phyloP scores from a whole-genome alignment of 1,284 basidiomycete species.

The Ganoderma leucocontextum region DNA sequence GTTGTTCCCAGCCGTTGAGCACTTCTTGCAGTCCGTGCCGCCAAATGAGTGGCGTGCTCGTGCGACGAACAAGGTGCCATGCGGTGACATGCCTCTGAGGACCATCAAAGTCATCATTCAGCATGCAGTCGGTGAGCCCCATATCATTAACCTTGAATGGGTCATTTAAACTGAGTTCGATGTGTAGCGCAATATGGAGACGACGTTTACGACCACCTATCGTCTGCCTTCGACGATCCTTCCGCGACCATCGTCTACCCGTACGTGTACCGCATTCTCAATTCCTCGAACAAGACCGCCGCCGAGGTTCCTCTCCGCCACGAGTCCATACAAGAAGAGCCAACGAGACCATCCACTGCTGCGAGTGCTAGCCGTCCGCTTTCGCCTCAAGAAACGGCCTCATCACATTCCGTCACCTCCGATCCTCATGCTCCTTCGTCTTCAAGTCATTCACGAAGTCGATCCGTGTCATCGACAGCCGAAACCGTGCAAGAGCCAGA shows the following conservation, averaged over 20 bases:
- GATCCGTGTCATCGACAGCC: conserved; percentile 66
- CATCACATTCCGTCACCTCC: conserved; percentile 55
- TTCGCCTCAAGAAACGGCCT: conserved; percentile 67
- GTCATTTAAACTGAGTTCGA: conserved; percentile 6
- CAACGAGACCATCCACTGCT: conserved; percentile 55
- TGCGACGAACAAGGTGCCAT: conserved; percentile 89
- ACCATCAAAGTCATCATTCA: conserved; percentile 99
- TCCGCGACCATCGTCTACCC: conserved; percentile 86
- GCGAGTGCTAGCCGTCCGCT: conserved; percentile 68
- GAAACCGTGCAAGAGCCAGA: conserved; percentile 76
- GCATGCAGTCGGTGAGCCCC: conserved; percentile 86
- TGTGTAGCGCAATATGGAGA: conserved; percentile 77
- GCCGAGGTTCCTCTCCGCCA: conserved; percentile 47
- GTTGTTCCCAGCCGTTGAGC: conserved; percentile 93
- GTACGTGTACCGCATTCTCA: conserved; percentile 87
- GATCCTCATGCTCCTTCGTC: conserved; percentile 61
- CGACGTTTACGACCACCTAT: conserved; percentile 83
- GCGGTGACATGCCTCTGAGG: conserved; percentile 96
- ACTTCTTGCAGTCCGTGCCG: conserved; percentile 92
- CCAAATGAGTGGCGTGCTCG: conserved; percentile 96
- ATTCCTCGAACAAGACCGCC: conserved; percentile 63
- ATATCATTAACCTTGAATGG: background rate
- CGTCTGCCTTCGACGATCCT: conserved; percentile 81
- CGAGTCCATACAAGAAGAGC: conserved; percentile 48
- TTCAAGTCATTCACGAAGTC: conserved; percentile 71